Percentiles rank a stretch among this genome's conserved stretches.
Conservation (phyloP, 1,284 basidiomycete species). For the Puccinia horiana region DNA sequence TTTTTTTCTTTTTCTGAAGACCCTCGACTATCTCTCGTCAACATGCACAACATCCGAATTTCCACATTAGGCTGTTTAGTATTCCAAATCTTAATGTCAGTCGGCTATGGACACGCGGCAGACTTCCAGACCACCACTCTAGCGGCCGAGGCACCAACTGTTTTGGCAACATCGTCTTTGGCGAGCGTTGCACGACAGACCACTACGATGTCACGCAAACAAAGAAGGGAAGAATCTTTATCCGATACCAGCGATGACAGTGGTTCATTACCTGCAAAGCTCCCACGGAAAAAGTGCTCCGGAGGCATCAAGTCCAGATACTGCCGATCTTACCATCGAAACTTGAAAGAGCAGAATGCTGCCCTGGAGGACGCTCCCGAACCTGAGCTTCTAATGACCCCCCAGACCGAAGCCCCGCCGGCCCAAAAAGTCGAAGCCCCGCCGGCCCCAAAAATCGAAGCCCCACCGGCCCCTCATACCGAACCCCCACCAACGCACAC, state of each 20-base stretch:
- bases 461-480: not conserved
- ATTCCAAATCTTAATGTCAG: not conserved
- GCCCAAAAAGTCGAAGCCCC: not conserved
- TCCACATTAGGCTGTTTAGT: not conserved
- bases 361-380: not conserved
- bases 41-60: not conserved
- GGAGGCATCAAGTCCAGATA: conserved; percentile 8
- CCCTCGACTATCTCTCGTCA: not conserved
- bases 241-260: not conserved
- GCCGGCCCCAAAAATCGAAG: not conserved
- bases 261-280: not conserved
- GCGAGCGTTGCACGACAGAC: not conserved
- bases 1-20: not conserved
- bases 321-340: conserved; percentile 11
- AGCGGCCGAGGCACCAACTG: not conserved
- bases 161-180: not conserved
- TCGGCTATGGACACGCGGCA: not conserved
- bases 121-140: not conserved
- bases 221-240: not conserved
- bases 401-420: not conserved
- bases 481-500: too few species aligned
- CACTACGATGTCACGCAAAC: not conserved
- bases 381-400: not conserved
- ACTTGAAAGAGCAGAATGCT: not conserved
- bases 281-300: not conserved